Evolutionary conservation across 176 grass and related monocot species (phyloP), one percentile per base, ranked within the genome.

Genomic region (Carex myosuroides): DNA sequence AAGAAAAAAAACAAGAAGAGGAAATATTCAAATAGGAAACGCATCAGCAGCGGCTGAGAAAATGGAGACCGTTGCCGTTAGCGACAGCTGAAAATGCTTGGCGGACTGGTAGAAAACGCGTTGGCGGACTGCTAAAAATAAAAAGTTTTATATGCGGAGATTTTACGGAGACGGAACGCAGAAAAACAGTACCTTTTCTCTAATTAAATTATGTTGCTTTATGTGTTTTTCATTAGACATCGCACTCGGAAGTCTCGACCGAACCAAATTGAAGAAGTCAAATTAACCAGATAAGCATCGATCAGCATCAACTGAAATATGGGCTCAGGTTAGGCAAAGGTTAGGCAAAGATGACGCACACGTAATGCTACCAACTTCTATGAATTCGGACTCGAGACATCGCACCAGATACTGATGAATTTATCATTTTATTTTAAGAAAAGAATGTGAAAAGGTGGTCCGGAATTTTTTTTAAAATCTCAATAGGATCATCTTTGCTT

Each of bases 231-330:
- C 48, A 55, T 53, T 56, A 77, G 21, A 77, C 50, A 77, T 77
- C 73, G 48, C 73, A 56, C 14, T 77, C 50, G 33, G 6, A 75
- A 2, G 50, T 56, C 24, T 18, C 13, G 46, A 77, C 2, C 35
- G 1, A 77, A 56, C 13, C 50, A 30, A 56, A 32, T 77, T 54
- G 50, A 77, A 29, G 12, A 54, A 22, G 37, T 48, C 73, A 77
- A 50, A 8, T 30, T 56, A 77, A 54, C 0, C 13, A 77, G 56
- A 56, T 77, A 32, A 11, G 6, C 12, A 56, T 76, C 37, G 37
- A 39, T 39, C 48, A 76, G 46, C 71, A 76, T 75, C 44, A 75
- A 75, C 20, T 54, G 70, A 75, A n/a, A n/a, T n/a, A n/a, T n/a
- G n/a, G n/a, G n/a, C n/a, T n/a, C n/a, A n/a, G n/a, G n/a, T n/a